Conservation (phyloP, 73 alveolate genomes). For the Paramecium biaurelia region DNA sequence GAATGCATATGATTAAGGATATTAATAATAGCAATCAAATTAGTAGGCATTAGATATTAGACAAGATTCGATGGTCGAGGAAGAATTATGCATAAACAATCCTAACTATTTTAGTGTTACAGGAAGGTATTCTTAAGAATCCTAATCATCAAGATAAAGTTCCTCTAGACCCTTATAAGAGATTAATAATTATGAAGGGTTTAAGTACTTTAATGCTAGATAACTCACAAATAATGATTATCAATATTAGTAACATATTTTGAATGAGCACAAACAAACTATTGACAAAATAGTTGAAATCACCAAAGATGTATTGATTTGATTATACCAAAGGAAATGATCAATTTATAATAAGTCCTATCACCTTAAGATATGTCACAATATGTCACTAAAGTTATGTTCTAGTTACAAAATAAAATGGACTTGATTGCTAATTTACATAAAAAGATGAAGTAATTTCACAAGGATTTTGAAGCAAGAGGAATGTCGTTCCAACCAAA, state of each 20-base stretch:
- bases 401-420: not conserved
- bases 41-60: not conserved
- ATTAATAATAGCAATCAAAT: not conserved
- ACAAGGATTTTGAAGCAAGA: not conserved
- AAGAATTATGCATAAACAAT: not conserved
- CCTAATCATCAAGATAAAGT: not conserved
- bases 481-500: not conserved
- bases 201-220: not conserved
- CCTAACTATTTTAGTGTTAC: not conserved
- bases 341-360: not conserved
- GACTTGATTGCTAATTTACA: not conserved
- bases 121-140: not conserved
- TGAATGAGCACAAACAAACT: not conserved
- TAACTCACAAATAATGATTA: not conserved
- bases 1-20: not conserved
- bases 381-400: not conserved
- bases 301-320: not conserved
- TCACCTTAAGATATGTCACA: not conserved
- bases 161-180: not conserved
- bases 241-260: not conserved
- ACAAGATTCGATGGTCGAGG: not conserved
- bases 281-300: constrained; percentile 4
- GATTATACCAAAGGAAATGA: not conserved
- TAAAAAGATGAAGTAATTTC: not conserved
- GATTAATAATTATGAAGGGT: not conserved